Conservation (phyloP, 352 stramenopile genomes). For the Salisapilia sapeloensis region DNA sequence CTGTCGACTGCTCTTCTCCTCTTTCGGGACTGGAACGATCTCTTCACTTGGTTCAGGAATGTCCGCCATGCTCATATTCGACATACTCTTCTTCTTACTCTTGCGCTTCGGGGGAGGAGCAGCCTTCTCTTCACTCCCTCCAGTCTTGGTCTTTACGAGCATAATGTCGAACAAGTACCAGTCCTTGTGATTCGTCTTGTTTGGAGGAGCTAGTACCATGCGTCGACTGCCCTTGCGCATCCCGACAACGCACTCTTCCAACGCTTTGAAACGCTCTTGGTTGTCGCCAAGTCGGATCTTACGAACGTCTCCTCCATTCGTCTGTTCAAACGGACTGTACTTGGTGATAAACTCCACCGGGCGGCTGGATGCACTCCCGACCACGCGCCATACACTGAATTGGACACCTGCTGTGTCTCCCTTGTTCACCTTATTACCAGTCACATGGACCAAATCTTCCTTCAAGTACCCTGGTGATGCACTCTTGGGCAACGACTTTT, state of each 20-base stretch:
- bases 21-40: slow-evolving; percentile 29
- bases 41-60: slow-evolving; percentile 11
- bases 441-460: slow-evolving; percentile 25
- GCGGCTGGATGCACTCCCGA: slow-evolving; percentile 35
- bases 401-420: slow-evolving; percentile 47
- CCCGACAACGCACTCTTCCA: slow-evolving; percentile 78
- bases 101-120: neutral
- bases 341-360: slow-evolving; percentile 56
- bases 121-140: slow-evolving; percentile 2
- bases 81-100: neutral
- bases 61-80: slow-evolving; percentile 1
- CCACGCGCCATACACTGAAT: slow-evolving; percentile 62
- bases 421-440: slow-evolving; percentile 17
- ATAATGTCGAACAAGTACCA: slow-evolving; percentile 73
- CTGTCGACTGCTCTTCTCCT: slow-evolving; percentile 7
- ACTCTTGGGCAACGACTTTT: slow-evolving; percentile 34
- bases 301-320: slow-evolving; percentile 19
- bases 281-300: slow-evolving; percentile 69
- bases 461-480: slow-evolving; percentile 22
- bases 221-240: slow-evolving; percentile 81
- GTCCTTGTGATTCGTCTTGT: slow-evolving; percentile 63
- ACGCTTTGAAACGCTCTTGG: slow-evolving; percentile 65
- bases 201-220: slow-evolving; percentile 74
- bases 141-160: slow-evolving; percentile 52
- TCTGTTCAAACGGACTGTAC: slow-evolving; percentile 62